A percentile compares a stretch with the other conserved stretches of the same genome.
Conservation (phyloP, 228 moss, liverwort and hornwort species). For the Sphagnum fallax region DNA sequence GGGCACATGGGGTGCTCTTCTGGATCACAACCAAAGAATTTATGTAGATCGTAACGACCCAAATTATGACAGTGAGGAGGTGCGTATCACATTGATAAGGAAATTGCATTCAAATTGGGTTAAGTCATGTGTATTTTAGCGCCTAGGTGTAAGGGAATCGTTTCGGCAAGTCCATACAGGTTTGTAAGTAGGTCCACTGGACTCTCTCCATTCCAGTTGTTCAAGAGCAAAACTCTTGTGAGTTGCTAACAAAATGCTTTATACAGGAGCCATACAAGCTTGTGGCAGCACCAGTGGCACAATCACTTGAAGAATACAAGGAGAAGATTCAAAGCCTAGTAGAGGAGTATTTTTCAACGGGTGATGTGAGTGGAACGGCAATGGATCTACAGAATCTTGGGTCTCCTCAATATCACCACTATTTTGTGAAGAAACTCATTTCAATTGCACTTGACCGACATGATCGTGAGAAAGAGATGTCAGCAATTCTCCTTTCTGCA, state of each 20-base stretch:
- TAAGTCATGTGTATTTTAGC: too few relatives aligned
- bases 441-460: conserved; percentile 92
- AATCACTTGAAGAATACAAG: conserved; percentile 60
- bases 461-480: conserved; percentile 95
- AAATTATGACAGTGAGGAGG: conserved; percentile 95
- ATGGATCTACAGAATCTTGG: conserved; percentile 69
- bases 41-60: conserved; percentile 82
- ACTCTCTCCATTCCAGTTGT: too few relatives aligned
- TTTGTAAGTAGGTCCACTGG: too few relatives aligned
- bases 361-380: conserved; percentile 66
- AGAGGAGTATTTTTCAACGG: conserved; percentile 53
- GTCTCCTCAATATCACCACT: conserved; percentile 79
- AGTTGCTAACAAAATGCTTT: not conserved
- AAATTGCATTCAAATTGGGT: too few relatives aligned
- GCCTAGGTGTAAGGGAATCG: too few relatives aligned
- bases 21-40: conserved; percentile 50
- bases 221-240: not conserved
- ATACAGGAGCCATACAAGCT: conserved; percentile 89
- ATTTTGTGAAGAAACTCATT: conserved; percentile 84
- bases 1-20: conserved; percentile 79
- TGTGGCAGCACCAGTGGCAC: conserved; percentile 58
- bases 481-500: conserved; percentile 83
- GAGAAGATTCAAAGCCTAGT: conserved; percentile 51
- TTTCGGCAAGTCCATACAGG: too few relatives aligned
- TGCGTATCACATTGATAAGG: too few relatives aligned